Percentiles rank a stretch among this genome's conserved stretches.
phyloP scores from a whole-genome alignment of 108 stramenopile genomes.

The Parmales sp. region DNA sequence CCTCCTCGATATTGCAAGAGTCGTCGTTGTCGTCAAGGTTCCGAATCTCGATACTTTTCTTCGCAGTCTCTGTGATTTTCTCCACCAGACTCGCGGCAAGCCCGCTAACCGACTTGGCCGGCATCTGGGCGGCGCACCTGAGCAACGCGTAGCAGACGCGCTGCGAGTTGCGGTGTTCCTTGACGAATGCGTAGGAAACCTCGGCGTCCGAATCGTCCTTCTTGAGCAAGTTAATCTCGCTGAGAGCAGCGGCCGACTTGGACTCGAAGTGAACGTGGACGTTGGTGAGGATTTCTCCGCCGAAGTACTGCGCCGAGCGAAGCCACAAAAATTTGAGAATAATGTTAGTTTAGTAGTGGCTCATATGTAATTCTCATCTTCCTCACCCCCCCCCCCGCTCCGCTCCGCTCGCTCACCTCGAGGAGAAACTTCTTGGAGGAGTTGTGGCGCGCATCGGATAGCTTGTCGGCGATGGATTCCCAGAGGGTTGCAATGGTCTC shows the following conservation, averaged over 20 bases:
- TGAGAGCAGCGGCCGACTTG: constrained; percentile 24
- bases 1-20: constrained; percentile 11
- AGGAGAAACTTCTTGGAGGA: constrained; percentile 27
- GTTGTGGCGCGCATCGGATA: constrained; percentile 29
- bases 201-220: constrained; percentile 14
- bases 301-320: no score
- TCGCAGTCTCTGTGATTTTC: constrained; percentile 16
- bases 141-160: constrained; percentile 48
- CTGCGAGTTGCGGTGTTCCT: no score
- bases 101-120: constrained; percentile 24
- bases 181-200: background rate
- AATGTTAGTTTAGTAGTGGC: no score
- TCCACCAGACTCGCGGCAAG: constrained; percentile 31
- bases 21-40: constrained; percentile 1
- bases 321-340: no score
- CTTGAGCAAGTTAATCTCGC: no score
- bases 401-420: no score
- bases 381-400: no score
- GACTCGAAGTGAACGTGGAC: constrained; percentile 50
- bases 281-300: constrained; percentile 38
- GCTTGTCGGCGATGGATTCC: constrained; percentile 44
- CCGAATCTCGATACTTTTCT: constrained; percentile 4
- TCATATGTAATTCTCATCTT: no score
- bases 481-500: constrained; percentile 51
- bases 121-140: constrained; percentile 42